phyloP scores from a whole-genome alignment of 140 eudicot genomes.

The Oenanthe javanica region DNA sequence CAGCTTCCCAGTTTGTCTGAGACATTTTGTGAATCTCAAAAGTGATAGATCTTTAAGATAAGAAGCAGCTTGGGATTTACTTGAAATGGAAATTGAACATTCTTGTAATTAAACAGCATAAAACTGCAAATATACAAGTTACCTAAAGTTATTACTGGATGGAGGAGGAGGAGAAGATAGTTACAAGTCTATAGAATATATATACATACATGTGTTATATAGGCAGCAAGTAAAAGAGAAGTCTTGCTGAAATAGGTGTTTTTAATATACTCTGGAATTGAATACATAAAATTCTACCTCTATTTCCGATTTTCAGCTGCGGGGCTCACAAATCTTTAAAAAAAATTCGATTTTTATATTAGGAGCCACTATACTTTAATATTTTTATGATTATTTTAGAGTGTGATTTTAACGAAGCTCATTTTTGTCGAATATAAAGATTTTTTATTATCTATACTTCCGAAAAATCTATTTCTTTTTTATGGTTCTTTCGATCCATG shows the following conservation, averaged over 20 bases:
- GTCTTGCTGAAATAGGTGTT: background rate
- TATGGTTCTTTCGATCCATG: no score
- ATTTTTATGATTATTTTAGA: no score
- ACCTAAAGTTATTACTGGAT: background rate
- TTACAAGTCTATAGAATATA: background rate
- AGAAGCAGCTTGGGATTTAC: background rate
- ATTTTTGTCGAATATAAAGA: no score
- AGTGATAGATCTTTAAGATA: conserved; percentile 19
- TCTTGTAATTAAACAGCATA: background rate
- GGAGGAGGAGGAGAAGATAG: background rate
- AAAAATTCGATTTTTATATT: no score
- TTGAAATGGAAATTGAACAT: background rate
- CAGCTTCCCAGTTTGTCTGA: conserved; percentile 99
- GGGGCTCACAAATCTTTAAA: no score
- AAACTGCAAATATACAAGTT: background rate
- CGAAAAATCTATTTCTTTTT: no score
- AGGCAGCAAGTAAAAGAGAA: background rate
- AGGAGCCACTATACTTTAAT: no score
- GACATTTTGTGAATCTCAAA: conserved; percentile 49
- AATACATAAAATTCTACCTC: no score
- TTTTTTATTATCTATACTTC: no score
- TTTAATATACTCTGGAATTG: background rate
- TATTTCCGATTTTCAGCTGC: no score
- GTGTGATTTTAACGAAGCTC: no score
- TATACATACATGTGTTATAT: background rate